Base-by-base conservation (phyloP, 2,329 filamentous ascomycete genomes). In the Botrytis fragariae region DNA sequence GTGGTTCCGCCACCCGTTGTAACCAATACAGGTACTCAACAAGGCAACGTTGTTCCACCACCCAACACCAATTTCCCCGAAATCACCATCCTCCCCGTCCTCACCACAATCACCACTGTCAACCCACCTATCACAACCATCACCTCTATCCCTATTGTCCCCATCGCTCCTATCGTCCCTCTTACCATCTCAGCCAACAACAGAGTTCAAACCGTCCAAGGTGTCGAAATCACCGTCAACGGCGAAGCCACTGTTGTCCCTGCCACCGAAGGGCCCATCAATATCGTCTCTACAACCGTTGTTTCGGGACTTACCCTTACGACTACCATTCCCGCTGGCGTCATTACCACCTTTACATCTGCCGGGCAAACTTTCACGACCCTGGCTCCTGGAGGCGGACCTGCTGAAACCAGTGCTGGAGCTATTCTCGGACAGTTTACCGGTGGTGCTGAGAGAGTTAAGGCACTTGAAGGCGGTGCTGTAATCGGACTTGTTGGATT, bases 401-500 rank as follows among this genome's bases (percentile, higher is more conserved):
- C 64, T 2, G 48, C 64, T 18, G 48, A 42, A 39, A 68, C 64
- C 6, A 68, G 65, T 42, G 51, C 57, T 16, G 42, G 68, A 2
- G 72, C 69, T 14, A 25, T 70, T 14, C 29, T 37, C 16, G 69
- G 54, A 25, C 44, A 39, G 6, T 57, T 71, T 25, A 48, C 54
- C 0, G 72, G 65, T 54, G 72, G 25, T 5, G 44, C 59, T 10
- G 45, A 22, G 9, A 39, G 44, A 16, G 32, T 59, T 8, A 29
- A 63, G 57, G n/a, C 37, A 1, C 25, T 69, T n/a, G 59, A 73
- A 5, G 72, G 67, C 1, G 51, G 65, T n/a, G 59, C 57, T 32
- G 20, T 73, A 18, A 48, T 71, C 7, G 72, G 65, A 62, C 16
- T 73, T 29, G 68, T 68, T n/a, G 69, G 62, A 3, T 69, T 73